These are phyloP conservation scores for Trichosanthes cucumerina DNA, from an alignment of 306 rosid species.

Conservation along the genomic window DNA sequence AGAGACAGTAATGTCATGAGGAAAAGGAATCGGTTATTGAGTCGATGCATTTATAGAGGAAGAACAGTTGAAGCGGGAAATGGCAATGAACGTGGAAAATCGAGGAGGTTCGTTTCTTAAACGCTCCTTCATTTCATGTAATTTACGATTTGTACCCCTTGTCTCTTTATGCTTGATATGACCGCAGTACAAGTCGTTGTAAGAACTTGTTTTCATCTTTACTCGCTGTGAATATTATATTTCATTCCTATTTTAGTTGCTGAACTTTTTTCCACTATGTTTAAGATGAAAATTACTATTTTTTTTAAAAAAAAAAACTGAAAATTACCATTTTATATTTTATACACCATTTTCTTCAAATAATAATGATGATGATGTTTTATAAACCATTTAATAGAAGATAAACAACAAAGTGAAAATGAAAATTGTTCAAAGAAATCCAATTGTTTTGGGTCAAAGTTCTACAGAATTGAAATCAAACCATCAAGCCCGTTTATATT, in stretches of 20 bases:
- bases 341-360: no score
- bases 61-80: neutral
- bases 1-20: neutral
- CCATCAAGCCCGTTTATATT: neutral
- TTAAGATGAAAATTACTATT: no score
- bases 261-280: no score
- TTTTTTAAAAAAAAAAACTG: no score
- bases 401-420: no score
- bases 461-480: no score
- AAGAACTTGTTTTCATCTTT: neutral
- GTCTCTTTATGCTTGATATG: neutral
- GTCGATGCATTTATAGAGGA: slow-evolving; percentile 2
- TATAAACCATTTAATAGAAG: no score
- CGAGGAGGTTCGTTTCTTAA: neutral
- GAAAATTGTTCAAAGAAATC: no score
- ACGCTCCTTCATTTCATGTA: neutral
- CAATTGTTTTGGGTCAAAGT: no score
- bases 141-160: neutral
- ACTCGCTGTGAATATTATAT: neutral
- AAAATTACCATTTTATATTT: no score
- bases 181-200: neutral
- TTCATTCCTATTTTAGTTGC: no score
- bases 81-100: neutral
- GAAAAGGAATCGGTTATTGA: neutral
- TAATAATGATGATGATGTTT: no score